phyloP scores from a whole-genome alignment of 768 basidiomycete species.

The Mycena vulgaris region DNA sequence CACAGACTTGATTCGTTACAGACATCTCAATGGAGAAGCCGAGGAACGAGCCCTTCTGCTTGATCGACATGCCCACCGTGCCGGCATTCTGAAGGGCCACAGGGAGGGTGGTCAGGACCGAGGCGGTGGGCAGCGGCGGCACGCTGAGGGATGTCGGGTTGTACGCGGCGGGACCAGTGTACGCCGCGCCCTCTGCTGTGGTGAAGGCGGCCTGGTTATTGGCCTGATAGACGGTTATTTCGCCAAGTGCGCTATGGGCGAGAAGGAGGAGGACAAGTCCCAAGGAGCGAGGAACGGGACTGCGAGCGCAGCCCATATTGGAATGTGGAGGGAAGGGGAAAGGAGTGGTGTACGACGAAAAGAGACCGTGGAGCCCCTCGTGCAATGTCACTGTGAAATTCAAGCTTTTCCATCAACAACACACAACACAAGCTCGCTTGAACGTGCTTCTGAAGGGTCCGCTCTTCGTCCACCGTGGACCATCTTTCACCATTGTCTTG shows the following conservation, averaged over 20 bases:
- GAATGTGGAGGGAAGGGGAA: too few relatives aligned
- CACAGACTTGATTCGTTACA: constrained; percentile 75
- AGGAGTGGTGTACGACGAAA: too few relatives aligned
- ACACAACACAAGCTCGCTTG: too few relatives aligned
- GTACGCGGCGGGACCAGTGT: neutral
- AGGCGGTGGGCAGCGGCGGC: neutral
- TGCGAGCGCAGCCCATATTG: too few relatives aligned
- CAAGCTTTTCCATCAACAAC: too few relatives aligned
- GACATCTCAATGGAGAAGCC: constrained; percentile 87
- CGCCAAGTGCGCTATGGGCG: neutral
- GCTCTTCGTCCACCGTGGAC: too few relatives aligned
- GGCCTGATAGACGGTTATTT: neutral
- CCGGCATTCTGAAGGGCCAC: constrained; percentile 24
- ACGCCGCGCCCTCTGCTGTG: neutral
- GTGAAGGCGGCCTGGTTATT: neutral
- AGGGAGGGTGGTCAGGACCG: neutral
- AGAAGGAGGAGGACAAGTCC: neutral
- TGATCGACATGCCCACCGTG: constrained; percentile 54
- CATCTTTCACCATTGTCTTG: too few relatives aligned
- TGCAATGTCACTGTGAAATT: too few relatives aligned
- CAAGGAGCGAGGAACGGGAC: too few relatives aligned
- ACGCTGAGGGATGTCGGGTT: neutral
- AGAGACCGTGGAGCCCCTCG: too few relatives aligned
- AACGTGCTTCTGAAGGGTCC: too few relatives aligned
- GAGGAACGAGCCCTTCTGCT: constrained; percentile 57